These are phyloP conservation scores for Phylloporus sp. DNA, from an alignment of 768 basidiomycete genomes.

Conservation along the genomic window DNA sequence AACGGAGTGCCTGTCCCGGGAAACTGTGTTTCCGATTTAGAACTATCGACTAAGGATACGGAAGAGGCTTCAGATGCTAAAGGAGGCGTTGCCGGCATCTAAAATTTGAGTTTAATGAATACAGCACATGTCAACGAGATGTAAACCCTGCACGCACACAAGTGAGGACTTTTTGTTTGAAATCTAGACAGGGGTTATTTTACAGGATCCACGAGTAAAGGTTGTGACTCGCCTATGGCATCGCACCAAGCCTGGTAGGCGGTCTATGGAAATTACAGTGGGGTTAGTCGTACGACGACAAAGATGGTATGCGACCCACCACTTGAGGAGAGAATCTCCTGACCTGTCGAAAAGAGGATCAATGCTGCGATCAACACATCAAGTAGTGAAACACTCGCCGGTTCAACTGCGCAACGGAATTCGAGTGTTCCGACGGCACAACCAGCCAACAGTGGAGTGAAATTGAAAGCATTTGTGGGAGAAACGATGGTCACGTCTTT, in stretches of 20 bases:
- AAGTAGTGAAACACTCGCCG: slow-evolving; percentile 43
- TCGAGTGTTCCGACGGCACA: slow-evolving; percentile 82
- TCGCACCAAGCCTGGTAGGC: slow-evolving; percentile 78
- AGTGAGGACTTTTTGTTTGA: slow-evolving; percentile 52
- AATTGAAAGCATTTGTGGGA: slow-evolving; percentile 47
- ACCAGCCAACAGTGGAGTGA: slow-evolving; percentile 45
- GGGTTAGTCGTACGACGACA: neutral
- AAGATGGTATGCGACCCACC: slow-evolving; percentile 31
- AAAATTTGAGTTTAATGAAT: neutral
- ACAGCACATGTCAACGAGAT: neutral
- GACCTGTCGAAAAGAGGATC: slow-evolving; percentile 35
- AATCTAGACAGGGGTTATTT: slow-evolving; percentile 41
- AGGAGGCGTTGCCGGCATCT: slow-evolving; percentile 64
- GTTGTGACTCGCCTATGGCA: slow-evolving; percentile 46
- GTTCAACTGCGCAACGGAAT: slow-evolving; percentile 75
- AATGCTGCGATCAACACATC: slow-evolving; percentile 1
- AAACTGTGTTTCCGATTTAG: slow-evolving; percentile 17
- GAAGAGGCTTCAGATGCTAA: slow-evolving; percentile 28
- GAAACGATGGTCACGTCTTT: slow-evolving; percentile 65
- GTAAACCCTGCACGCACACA: slow-evolving; percentile 47
- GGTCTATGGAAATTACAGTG: slow-evolving; percentile 33
- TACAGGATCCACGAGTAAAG: neutral
- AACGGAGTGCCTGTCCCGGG: slow-evolving; percentile 40
- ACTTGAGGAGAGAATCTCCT: slow-evolving; percentile 54
- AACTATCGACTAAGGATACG: slow-evolving; percentile 8